Conservation (phyloP, 345 rosid species). For the Clausena lansium region DNA sequence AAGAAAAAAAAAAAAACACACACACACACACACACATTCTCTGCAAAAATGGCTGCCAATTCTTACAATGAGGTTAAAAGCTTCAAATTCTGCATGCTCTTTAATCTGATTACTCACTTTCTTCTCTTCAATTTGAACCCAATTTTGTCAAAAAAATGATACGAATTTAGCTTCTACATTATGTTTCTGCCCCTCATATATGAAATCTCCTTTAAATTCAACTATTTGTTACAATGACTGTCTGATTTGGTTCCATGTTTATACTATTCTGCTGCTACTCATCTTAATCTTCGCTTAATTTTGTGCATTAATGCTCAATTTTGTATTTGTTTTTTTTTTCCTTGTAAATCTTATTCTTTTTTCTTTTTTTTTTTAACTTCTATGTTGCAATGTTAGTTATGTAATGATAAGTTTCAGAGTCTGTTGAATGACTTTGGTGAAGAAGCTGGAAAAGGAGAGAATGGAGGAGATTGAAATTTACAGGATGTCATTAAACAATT, state of each 20-base stretch:
- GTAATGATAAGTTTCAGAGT: too few relatives aligned
- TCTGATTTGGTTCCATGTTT: neutral
- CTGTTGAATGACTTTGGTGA: too few relatives aligned
- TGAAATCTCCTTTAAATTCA: neutral
- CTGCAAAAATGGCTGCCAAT: constrained; percentile 25
- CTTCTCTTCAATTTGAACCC: neutral
- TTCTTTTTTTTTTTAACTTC: too few relatives aligned
- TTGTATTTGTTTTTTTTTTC: too few relatives aligned
- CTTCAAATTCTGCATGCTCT: neutral
- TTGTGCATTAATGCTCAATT: neutral
- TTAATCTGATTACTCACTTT: neutral
- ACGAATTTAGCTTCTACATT: neutral
- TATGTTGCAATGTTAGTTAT: too few relatives aligned
- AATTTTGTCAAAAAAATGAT: neutral
- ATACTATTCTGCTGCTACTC: neutral
- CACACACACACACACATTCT: too few relatives aligned
- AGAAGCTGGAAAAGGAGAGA: neutral
- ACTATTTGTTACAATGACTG: neutral
- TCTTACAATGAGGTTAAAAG: constrained; percentile 27
- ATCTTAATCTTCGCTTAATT: neutral
- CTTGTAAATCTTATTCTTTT: too few relatives aligned
- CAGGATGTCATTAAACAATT: neutral
- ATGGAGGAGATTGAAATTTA: neutral
- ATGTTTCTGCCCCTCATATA: neutral
- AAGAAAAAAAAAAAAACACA: neutral